Evolutionary conservation across 2,329 filamentous ascomycete species (phyloP).

Genomic region (Nigrospora osmanthi): DNA sequence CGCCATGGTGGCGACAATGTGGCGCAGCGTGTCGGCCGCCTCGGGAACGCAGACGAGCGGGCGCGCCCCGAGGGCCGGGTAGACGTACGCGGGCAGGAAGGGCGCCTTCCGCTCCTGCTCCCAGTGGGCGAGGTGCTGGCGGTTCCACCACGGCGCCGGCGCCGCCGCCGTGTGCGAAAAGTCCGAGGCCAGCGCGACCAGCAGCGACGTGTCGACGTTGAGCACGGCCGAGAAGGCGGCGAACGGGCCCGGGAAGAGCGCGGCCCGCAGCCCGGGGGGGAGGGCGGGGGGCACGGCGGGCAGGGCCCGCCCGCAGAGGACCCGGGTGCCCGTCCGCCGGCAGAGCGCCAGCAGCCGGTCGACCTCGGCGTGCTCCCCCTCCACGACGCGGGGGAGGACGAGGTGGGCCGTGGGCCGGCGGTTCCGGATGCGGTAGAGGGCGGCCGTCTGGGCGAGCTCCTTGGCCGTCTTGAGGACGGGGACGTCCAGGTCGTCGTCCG

Average conservation of each 20-base stretch:
- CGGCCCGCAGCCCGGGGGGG: constrained; percentile 11
- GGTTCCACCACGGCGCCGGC: constrained; percentile 36
- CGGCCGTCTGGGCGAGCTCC: constrained; percentile 13
- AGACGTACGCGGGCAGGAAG: constrained; percentile 50
- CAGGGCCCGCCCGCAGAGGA: constrained; percentile 14
- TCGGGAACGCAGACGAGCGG: constrained; percentile 58
- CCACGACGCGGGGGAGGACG: constrained; percentile 17
- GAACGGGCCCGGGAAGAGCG: constrained; percentile 19
- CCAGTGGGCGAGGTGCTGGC: constrained; percentile 56
- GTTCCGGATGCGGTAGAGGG: constrained; percentile 18
- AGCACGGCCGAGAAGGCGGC: constrained; percentile 22
- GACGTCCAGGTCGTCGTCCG: constrained; percentile 14
- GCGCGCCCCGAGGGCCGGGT: constrained; percentile 49
- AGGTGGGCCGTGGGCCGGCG: constrained; percentile 13
- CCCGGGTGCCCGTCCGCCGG: constrained; percentile 13
- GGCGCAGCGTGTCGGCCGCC: constrained; percentile 57
- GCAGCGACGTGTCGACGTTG: constrained; percentile 61
- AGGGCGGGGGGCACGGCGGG: constrained; percentile 11
- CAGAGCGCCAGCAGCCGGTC: constrained; percentile 17
- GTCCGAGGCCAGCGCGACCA: constrained; percentile 67
- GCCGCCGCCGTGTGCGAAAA: constrained; percentile 49
- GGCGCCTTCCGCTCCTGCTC: constrained; percentile 54
- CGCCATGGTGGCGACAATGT: constrained; percentile 57
- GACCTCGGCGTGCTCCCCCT: constrained; percentile 14
- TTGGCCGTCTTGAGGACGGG: constrained; percentile 20